Evolutionary conservation across 768 basidiomycete species (phyloP).

Genomic region (Termitomyces sp.): DNA sequence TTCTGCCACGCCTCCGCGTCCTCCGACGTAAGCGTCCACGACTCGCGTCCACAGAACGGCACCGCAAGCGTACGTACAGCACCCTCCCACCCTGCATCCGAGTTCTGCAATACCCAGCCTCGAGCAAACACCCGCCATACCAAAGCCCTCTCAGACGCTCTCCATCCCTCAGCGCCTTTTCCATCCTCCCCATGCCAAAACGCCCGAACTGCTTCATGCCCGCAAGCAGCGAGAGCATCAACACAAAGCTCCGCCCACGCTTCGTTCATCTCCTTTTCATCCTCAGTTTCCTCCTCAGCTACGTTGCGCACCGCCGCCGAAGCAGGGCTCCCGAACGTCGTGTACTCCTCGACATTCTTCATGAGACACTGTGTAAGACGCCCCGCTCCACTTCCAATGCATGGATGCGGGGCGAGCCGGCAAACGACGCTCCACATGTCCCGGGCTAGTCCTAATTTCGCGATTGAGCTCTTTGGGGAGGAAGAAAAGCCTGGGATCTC

Average conservation of each 20-base stretch:
- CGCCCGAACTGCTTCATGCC: conserved; percentile 38
- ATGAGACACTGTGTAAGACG: conserved; percentile 47
- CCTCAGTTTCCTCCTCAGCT: conserved; percentile 7
- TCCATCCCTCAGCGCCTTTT: conserved; percentile 28
- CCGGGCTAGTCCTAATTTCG: conserved; percentile 56
- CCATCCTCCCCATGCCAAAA: conserved; percentile 44
- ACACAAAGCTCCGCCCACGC: conserved; percentile 62
- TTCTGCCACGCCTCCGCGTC: conserved; percentile 60
- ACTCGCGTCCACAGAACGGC: conserved; percentile 48
- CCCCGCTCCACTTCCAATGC: conserved; percentile 41
- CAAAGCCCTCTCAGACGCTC: conserved; percentile 34
- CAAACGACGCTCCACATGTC: conserved; percentile 54
- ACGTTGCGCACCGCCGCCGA: neutral
- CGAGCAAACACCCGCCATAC: conserved; percentile 59
- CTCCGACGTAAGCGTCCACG: conserved; percentile 31
- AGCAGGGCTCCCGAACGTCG: conserved; percentile 21
- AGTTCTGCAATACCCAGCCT: conserved; percentile 45
- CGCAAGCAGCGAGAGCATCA: conserved; percentile 47
- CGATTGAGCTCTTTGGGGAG: conserved; percentile 8
- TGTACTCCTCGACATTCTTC: conserved; percentile 41
- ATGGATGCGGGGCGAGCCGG: conserved; percentile 34
- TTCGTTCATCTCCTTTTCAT: conserved; percentile 38
- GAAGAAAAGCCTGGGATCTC: conserved; percentile 8
- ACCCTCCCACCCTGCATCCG: conserved; percentile 49
- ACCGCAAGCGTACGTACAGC: conserved; percentile 49